Percentiles rank a stretch among this genome's conserved stretches.
Evolutionary conservation across 164 flowering plant genomes (phyloP).

Genomic region (Chloranthus sessilifolius): DNA sequence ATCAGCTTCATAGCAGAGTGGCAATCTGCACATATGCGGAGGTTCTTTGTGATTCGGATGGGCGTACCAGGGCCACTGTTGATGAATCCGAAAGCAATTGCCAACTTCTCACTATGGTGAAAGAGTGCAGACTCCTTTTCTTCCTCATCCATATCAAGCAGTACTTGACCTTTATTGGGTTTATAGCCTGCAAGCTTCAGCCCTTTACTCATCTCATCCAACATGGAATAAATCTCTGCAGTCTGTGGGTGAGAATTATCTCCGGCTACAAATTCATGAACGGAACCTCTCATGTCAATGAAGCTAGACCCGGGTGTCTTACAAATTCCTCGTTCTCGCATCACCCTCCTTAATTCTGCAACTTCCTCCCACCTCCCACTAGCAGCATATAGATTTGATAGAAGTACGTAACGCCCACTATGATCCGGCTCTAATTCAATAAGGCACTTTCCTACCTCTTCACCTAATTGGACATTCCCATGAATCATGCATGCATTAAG

Average conservation of each 20-base stretch:
- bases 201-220: slow-evolving; percentile 12
- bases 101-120: slow-evolving; percentile 24
- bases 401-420: slow-evolving; percentile 17
- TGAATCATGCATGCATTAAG: slow-evolving; percentile 20
- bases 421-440: slow-evolving; percentile 13
- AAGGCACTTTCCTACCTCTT: slow-evolving; percentile 12
- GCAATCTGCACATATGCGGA: slow-evolving; percentile 24
- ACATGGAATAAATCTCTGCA: slow-evolving; percentile 12
- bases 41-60: slow-evolving; percentile 26
- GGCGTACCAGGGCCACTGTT: slow-evolving; percentile 15
- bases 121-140: slow-evolving; percentile 23
- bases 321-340: slow-evolving; percentile 12
- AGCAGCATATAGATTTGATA: slow-evolving; percentile 17
- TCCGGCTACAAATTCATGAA: slow-evolving; percentile 23
- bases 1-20: slow-evolving; percentile 19
- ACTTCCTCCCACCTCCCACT: slow-evolving; percentile 18
- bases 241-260: slow-evolving; percentile 16
- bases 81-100: slow-evolving; percentile 25
- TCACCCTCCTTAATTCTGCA: slow-evolving; percentile 12
- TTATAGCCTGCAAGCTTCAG: slow-evolving; percentile 17
- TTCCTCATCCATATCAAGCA: slow-evolving; percentile 25
- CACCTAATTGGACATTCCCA: slow-evolving; percentile 14
- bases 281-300: slow-evolving; percentile 13
- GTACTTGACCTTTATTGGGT: slow-evolving; percentile 12
- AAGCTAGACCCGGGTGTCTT: slow-evolving; percentile 22